phyloP scores from a whole-genome alignment of 2,329 filamentous ascomycete species.

The Cercospora citrullina region DNA sequence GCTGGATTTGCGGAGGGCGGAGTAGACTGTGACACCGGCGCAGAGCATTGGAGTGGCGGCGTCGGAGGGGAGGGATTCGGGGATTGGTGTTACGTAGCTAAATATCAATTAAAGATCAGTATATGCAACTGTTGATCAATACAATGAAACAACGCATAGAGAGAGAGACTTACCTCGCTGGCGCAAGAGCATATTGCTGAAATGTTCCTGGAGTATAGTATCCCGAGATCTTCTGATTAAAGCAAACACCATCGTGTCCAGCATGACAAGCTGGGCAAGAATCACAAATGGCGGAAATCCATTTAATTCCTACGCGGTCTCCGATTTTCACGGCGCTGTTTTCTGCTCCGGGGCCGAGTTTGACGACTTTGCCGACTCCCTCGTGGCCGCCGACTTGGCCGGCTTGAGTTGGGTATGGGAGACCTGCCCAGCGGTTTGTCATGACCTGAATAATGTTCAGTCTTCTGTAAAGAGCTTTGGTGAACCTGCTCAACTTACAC shows the following conservation, averaged over 20 bases:
- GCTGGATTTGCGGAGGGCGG: constrained; percentile 61
- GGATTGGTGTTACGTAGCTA: constrained; percentile 68
- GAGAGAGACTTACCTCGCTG: constrained; percentile 47
- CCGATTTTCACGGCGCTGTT: constrained; percentile 60
- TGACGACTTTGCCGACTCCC: constrained; percentile 64
- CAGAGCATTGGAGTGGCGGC: constrained; percentile 67
- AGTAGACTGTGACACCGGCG: constrained; percentile 67
- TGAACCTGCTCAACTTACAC: constrained; percentile 27
- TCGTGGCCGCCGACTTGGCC: constrained; percentile 70
- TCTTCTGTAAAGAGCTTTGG: neutral
- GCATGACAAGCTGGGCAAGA: constrained; percentile 55
- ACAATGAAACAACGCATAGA: neutral
- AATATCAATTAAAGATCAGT: neutral
- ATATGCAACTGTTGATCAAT: neutral
- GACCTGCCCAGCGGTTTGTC: constrained; percentile 40
- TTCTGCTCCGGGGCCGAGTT: constrained; percentile 63
- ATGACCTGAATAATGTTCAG: constrained; percentile 40
- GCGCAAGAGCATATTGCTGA: constrained; percentile 65
- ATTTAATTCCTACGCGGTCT: constrained; percentile 70
- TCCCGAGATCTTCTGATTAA: constrained; percentile 60
- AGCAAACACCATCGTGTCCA: constrained; percentile 57
- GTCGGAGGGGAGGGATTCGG: constrained; percentile 59
- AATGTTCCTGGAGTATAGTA: constrained; percentile 73
- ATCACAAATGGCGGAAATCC: constrained; percentile 60
- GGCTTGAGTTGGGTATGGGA: constrained; percentile 59